A percentile compares a stretch with the other conserved stretches of the same genome.
These are phyloP conservation scores for Ploettnerulaceae sp. DNA, from an alignment of 2,329 filamentous ascomycete genomes.

Conservation along the genomic window DNA sequence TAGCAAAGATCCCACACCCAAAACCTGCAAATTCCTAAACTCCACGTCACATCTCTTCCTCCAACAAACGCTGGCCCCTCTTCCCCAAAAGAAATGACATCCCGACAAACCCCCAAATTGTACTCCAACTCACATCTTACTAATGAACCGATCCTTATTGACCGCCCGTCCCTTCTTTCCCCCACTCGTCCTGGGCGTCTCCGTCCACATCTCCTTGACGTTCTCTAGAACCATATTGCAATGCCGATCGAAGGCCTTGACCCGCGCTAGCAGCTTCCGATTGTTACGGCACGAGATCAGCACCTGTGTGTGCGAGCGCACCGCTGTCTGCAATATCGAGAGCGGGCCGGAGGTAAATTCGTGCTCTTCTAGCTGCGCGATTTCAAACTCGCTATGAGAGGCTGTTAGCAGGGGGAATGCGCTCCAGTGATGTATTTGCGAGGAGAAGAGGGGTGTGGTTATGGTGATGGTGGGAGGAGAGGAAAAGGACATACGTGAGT, in stretches of 20 bases:
- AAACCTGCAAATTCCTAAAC: not conserved
- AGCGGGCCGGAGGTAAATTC: conserved; percentile 77
- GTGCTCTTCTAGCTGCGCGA: conserved; percentile 73
- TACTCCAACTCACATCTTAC: conserved; percentile 71
- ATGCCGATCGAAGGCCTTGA: conserved; percentile 97
- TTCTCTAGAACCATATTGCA: conserved; percentile 99
- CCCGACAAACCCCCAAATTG: not conserved
- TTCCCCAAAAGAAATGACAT: not conserved
- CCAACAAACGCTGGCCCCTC: not conserved
- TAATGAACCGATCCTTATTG: conserved; percentile 98
- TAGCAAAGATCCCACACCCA: not conserved
- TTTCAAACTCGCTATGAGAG: conserved; percentile 73
- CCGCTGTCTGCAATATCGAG: conserved; percentile 94
- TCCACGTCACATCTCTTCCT: not conserved
- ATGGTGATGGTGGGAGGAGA: not conserved
- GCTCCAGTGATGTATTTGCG: conserved; percentile 1
- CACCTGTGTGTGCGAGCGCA: conserved; percentile 90
- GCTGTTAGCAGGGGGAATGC: conserved; percentile 21
- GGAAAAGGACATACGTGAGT: conserved; percentile 66
- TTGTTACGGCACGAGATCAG: conserved; percentile 98
- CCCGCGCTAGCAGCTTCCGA: conserved; percentile 91
- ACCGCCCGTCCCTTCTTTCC: conserved; percentile 87
- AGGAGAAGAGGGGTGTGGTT: conserved; percentile 18
- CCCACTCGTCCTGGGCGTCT: conserved; percentile 75
- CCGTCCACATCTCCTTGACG: conserved; percentile 99